phyloP scores from a whole-genome alignment of 2,329 filamentous ascomycete genomes.

The Calonectria leucothoes region DNA sequence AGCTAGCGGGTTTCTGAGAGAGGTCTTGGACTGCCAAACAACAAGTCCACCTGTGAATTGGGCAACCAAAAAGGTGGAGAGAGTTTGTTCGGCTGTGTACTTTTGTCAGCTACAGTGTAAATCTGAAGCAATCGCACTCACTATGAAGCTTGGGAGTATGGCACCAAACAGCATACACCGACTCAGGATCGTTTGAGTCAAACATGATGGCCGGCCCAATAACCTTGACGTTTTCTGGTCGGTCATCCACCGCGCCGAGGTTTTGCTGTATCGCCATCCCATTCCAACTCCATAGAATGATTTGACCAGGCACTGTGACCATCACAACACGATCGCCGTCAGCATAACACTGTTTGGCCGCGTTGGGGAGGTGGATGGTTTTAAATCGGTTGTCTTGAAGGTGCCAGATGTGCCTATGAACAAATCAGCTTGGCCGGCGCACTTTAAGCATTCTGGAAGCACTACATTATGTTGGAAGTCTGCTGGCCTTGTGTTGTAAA shows the following conservation, averaged over 20 bases:
- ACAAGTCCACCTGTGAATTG: slow-evolving; percentile 23
- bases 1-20: slow-evolving; percentile 26
- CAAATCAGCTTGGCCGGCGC: neutral
- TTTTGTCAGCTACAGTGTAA: neutral
- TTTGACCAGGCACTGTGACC: slow-evolving; percentile 31
- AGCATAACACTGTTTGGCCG: slow-evolving; percentile 26
- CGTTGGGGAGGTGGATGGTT: slow-evolving; percentile 31
- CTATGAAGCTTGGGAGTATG: neutral
- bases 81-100: neutral
- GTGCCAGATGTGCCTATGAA: slow-evolving; percentile 35
- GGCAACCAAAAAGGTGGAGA: slow-evolving; percentile 19
- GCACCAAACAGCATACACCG: slow-evolving; percentile 30
- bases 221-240: neutral
- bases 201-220: slow-evolving; percentile 34
- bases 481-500: neutral
- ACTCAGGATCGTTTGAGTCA: slow-evolving; percentile 33
- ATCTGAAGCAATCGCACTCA: neutral
- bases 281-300: slow-evolving; percentile 39
- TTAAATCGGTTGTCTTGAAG: slow-evolving; percentile 31
- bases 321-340: slow-evolving; percentile 33
- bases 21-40: slow-evolving; percentile 14
- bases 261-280: slow-evolving; percentile 32
- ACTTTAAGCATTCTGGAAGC: neutral
- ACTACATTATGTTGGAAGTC: slow-evolving; percentile 20
- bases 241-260: slow-evolving; percentile 9